Evolutionary conservation across 2,329 filamentous ascomycete genomes (phyloP), one percentile per base, ranked within the genome.

Genomic region (Sporothrix curviconia): DNA sequence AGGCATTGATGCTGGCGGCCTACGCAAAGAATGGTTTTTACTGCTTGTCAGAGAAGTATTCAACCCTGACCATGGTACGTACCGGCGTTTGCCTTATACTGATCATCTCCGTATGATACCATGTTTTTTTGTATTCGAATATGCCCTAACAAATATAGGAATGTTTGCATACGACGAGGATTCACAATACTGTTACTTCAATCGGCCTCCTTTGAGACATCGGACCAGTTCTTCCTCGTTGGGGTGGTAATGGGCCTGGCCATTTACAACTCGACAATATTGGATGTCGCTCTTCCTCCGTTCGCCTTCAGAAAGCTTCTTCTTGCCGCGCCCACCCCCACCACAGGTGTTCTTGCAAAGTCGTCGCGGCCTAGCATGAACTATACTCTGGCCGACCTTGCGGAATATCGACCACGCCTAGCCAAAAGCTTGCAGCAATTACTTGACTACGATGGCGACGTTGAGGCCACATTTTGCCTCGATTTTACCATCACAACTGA

Each of bases 11-110:
- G 90, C 88, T 4, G 92, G 92, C 37, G 92, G 92, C 0, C 76
- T 95, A 56, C 84, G 90, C 57, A 96, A 96, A 70, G 92, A 96
- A 72, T 96, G 92, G 92, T 96, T 96, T 68, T 74, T 96, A 52
- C 80, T 96, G 59, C 79, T 96, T 22, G 85, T 94, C 50, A 80
- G 91, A 64, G 92, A 96, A 67, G 86, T 96, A 32, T 96, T 96
- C 71, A 91, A 95, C 65, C 90, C 90, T 3, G 84, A 92, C 64
- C 88, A 95, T 74, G 90, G 89, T 91, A 78, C 65, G 84, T 73
- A 19, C n/a, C 14, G 28, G n/a, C n/a, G n/a, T n/a, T n/a, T 15
- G 28, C 14, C 17, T 11, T 15, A 42, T 25, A 55, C 52, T 60
- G 11, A 4, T 57, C 3, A n/a, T 9, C 2, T 28, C 14, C 14